phyloP scores from a whole-genome alignment of 176 grass and related monocot genomes.

The Carex littledalei region DNA sequence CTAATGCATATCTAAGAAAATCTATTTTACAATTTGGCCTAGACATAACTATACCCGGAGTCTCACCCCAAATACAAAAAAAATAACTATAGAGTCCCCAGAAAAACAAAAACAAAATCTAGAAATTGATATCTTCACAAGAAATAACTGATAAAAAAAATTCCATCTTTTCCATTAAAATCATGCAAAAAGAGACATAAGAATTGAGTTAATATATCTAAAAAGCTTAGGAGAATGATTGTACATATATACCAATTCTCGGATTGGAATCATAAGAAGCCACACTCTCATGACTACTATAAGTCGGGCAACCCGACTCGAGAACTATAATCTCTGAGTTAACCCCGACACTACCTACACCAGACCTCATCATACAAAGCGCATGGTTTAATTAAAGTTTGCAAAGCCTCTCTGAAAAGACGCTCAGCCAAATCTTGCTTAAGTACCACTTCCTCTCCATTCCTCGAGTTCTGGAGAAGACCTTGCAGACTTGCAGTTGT shows the following conservation, averaged over 20 bases:
- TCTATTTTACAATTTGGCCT: background rate
- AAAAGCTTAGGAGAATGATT: background rate
- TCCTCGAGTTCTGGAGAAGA: constrained; percentile 4
- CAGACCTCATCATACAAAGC: constrained; percentile 9
- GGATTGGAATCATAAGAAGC: constrained; percentile 1
- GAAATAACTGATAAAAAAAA: background rate
- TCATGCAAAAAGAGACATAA: background rate
- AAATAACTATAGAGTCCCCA: background rate
- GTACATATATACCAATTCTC: no score
- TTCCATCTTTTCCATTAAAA: background rate
- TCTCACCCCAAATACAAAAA: background rate
- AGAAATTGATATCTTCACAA: background rate
- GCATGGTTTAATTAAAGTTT: constrained; percentile 12
- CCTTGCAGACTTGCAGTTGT: background rate
- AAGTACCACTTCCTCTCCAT: background rate
- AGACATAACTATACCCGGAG: background rate
- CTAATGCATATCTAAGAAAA: background rate
- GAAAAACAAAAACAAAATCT: background rate
- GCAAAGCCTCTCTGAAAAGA: constrained; percentile 18
- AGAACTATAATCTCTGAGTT: background rate
- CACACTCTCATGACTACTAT: background rate
- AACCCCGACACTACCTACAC: background rate
- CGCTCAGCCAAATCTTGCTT: constrained; percentile 10
- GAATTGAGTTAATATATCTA: background rate
- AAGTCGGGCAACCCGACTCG: background rate